These are phyloP conservation scores for Dissoconium aciculare DNA, from an alignment of 2,329 filamentous ascomycete species.

Conservation along the genomic window DNA sequence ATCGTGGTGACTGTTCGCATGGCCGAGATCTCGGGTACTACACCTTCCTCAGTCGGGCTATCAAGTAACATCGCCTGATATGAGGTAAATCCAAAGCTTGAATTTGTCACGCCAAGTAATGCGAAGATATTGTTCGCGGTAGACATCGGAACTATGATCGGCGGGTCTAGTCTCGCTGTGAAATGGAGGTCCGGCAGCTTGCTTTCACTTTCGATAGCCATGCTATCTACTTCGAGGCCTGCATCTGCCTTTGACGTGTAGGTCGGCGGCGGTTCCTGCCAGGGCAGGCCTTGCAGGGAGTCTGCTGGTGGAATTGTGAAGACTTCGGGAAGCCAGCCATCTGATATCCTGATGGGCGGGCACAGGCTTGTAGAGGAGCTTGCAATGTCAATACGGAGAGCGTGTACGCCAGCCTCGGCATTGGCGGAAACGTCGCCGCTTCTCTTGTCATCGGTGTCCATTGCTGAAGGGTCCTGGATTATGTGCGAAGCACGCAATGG, in stretches of 20 bases:
- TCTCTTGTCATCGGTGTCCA: constrained; percentile 21
- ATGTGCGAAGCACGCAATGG: constrained; percentile 10
- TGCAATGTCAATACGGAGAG: constrained; percentile 52
- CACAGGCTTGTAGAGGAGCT: constrained; percentile 32
- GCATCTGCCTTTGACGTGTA: constrained; percentile 30
- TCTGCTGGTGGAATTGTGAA: constrained; percentile 55
- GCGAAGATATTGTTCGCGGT: constrained; percentile 49
- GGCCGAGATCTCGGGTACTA: constrained; percentile 1
- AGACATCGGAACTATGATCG: constrained; percentile 51
- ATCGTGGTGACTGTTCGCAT: constrained; percentile 6
- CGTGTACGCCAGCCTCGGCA: constrained; percentile 38
- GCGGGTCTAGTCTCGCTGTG: constrained; percentile 58
- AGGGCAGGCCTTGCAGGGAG: constrained; percentile 36
- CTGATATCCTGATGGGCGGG: constrained; percentile 53
- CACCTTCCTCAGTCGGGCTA: constrained; percentile 3
- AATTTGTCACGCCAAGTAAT: constrained; percentile 41
- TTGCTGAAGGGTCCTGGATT: constrained; percentile 24
- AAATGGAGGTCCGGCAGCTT: constrained; percentile 60
- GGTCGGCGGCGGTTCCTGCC: constrained; percentile 56
- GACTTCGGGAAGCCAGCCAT: constrained; percentile 55
- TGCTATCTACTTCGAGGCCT: constrained; percentile 27
- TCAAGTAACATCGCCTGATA: constrained; percentile 15
- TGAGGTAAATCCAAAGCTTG: constrained; percentile 7
- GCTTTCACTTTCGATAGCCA: constrained; percentile 36
- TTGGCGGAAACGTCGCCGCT: constrained; percentile 1